Base-by-base conservation (phyloP, 345 rosid genomes). In the Salix udensis region DNA sequence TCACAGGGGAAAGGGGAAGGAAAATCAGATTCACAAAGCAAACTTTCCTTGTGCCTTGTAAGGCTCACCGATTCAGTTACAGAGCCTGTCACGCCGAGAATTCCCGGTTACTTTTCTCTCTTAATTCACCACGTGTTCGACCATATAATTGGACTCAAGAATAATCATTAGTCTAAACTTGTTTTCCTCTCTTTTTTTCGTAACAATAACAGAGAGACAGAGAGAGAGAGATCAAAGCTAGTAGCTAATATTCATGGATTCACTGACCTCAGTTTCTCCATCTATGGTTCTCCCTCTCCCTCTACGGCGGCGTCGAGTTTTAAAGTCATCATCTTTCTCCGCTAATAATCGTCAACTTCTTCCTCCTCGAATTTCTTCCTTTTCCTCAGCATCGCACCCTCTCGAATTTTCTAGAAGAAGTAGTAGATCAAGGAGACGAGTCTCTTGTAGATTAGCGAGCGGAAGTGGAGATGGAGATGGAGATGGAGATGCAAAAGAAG, bases 221-320 rank as follows among this genome's bases (percentile, higher is more conserved):
- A 21, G 12, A 65, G 44, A 4, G 70, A 44, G 53, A 21, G 53
- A 60, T 50, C 61, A 24, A 21, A 23, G 70, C 50, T 37, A 67
- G 70, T 37, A 26, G 13, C 28, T 42, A 13, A 1, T 1, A 21
- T 37, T 40, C 71, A 94, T 93, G 98, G 97, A 95, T 74, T 83
- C 97, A 10, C 82, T 95, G 12, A 76, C 93, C 8, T 83, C 87
- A 0, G 86, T 88, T n/a, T 90, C 97, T n/a, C 91, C 95, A 10
- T 89, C 97, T 52, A 71, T 93, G 73, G 87, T 89, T 76, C 90
- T 93, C n/a, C 96, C 94, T 40, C 75, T 83, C 82, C 83, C 66
- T 65, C 73, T 67, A 44, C 88, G 82, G 6, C 86, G 71, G 31
- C 77, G 76, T 73, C 42, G 58, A 9, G 28, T 83, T 67, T 71